Evolutionary conservation across 1,139 yeast species (phyloP), one percentile per base, ranked within the genome.

Genomic region (Eremothecium cymbalariae): DNA sequence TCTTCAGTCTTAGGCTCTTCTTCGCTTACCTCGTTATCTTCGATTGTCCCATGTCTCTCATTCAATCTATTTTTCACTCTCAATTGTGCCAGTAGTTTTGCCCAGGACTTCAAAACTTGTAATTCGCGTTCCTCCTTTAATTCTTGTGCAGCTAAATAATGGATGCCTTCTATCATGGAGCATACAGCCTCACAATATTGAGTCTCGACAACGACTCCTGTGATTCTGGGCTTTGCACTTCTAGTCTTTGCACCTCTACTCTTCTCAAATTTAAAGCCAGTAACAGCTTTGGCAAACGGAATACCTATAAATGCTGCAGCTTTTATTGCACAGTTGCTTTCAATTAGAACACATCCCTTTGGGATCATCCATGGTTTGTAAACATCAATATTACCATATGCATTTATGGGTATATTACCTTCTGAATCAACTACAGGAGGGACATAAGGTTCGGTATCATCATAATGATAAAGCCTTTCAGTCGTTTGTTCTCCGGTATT

Each of bases 241-340:
- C 70, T 53, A n/a, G n/a, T n/a, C n/a, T n/a, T n/a, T n/a, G n/a
- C n/a, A n/a, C n/a, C n/a, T 11, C 55, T 47, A 2, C 55, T 53
- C 39, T 54, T 53, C 32, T 64, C 68, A 57, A 83, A 90, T 39
- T 83, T 90, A 61, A 93, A 88, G 0, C 93, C 86, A 3, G 79
- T 77, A 3, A 88, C 85, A 0, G 96, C 97, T 32, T 74, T 76
- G 0, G 95, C 97, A 60, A 69, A 86, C 49, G 85, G 95, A 5
- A 90, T 67, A 0, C 71, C 76, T 15, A 88, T 48, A 1, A 77
- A 53, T 37, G 67, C 70, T 0, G 94, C 94, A 0, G 97, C 95
- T 36, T 66, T 66, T 28, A 71, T 74, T 0, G 82, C 72, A 40
- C 68, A 57, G 20, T 70, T 69, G 42, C 72, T 64, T 2, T 70